phyloP scores from a whole-genome alignment of 257 asterid genomes.

The Jacaranda mimosifolia region DNA sequence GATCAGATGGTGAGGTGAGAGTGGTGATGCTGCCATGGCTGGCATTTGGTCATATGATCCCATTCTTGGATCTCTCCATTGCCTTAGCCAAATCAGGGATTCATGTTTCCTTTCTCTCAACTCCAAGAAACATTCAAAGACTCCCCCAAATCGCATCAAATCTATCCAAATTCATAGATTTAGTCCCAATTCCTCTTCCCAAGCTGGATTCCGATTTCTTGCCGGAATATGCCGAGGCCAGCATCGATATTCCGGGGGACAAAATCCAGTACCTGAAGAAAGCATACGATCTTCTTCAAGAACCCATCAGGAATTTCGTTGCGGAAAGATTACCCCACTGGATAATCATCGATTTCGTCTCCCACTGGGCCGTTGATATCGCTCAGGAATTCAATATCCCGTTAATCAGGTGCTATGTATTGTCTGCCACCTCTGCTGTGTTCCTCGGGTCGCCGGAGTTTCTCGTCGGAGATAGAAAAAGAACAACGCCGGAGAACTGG shows the following conservation, averaged over 20 bases:
- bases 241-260: conserved; percentile 36
- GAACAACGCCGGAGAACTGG: not conserved
- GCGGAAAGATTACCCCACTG: conserved; percentile 19
- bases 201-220: conserved; percentile 25
- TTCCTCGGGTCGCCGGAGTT: conserved; percentile 25
- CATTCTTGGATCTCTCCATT: conserved; percentile 45
- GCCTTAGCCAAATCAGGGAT: conserved; percentile 48
- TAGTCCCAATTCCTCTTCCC: conserved; percentile 31
- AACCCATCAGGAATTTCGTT: conserved; percentile 27
- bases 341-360: conserved; percentile 25
- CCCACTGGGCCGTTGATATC: conserved; percentile 9
- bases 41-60: conserved; percentile 53
- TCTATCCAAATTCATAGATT: not conserved
- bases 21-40: conserved; percentile 53
- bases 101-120: conserved; percentile 40
- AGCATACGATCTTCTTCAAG: conserved; percentile 32
- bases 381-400: conserved; percentile 13
- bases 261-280: conserved; percentile 27
- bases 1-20: conserved; percentile 10
- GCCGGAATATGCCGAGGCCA: conserved; percentile 46
- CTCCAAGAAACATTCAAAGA: conserved; percentile 41
- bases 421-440: conserved; percentile 5
- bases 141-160: conserved; percentile 39
- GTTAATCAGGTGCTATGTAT: fast-evolving
- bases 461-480: not conserved